Evolutionary conservation across 2,329 filamentous ascomycete genomes (phyloP), one percentile per base, ranked within the genome.

Genomic region (Drechslerella dactyloides): DNA sequence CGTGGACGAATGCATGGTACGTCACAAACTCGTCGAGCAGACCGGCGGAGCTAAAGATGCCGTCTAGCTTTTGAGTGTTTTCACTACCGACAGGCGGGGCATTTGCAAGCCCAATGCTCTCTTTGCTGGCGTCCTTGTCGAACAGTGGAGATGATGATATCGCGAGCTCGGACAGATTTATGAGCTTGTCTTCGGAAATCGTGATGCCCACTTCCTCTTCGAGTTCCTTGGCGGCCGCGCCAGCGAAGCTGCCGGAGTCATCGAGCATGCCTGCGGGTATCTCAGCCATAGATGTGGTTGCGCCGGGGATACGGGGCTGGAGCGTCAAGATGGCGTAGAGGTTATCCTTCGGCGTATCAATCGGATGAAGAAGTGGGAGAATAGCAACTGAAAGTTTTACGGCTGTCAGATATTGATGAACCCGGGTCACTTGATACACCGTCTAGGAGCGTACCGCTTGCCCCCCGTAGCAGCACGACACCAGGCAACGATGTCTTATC

Each of bases 361-460:
- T 53, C 15, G 69, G 69, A 17, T 73, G 69, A 6, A 73, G 52
- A 2, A 73, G 46, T 10, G 63, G 30, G 1, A 73, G 35, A 3
- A 73, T 68, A 1, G 56, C 69, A 8, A 73, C 69, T 66, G 42
- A 35, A 21, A 27, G 24, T 2, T 13, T 6, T 2, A 33, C 3
- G 8, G 8, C 27, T 4, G 40, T 44, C 40, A 44, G 40, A 5
- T 15, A 13, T 6, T 44, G 17, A 3, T 15, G 40, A n/a, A n/a
- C n/a, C n/a, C n/a, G n/a, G n/a, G n/a, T n/a, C n/a, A n/a, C n/a
- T n/a, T n/a, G n/a, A n/a, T n/a, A n/a, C n/a, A n/a, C n/a, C n/a
- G n/a, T n/a, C n/a, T n/a, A n/a, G 81, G 82, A 88, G 85, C 23
- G 82, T 85, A 48, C 88, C 85, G 75, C 82, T 84, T n/a, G 85